Base-by-base conservation (phyloP, 768 basidiomycete species). In the Pholiota conissans region DNA sequence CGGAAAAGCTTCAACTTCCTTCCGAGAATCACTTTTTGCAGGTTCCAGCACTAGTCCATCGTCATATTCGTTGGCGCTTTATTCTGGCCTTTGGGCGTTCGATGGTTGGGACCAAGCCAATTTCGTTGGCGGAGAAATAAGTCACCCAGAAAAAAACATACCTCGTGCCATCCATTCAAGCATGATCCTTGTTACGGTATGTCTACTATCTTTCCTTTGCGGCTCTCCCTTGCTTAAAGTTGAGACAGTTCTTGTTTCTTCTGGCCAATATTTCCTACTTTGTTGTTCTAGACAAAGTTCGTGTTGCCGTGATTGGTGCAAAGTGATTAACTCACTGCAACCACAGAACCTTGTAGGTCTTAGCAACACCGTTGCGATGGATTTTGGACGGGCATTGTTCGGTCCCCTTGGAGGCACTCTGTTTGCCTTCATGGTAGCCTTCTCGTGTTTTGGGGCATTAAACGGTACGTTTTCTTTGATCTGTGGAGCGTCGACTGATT, bases 21-120 rank as follows among this genome's bases (percentile, higher is more conserved):
- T 96, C 46, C 79, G 74, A 40, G 79, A 80, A 46, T 79, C 87
- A n/a, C 68, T 90, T 27, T 97, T 96, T 64, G 73, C 78, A 11
- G 86, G 81, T 7, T 89, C 92, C 16, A 90, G 87, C 55, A 80
- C 73, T 16, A 91, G 91, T 60, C 90, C 93, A 0, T 90, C 92
- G 1, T 79, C 85, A 2, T 98, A 93, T 74, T 92, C 95, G 5
- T 77, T 98, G n/a, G 96, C 95, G 0, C 76, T 98, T 5, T 99
- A 97, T 71, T 96, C 94, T 10, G 93, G 94, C 2, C 75, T 98
- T 3, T 98, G 91, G 93, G 95, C 95, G 1, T 95, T 93, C 62
- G 95, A 95, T 70, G 96, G 96, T 0, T 99, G 95, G 95, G 95
- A 95, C 66, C 90, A 91, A 72, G 88, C 84, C 27, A 95, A 93